Base-by-base conservation (phyloP, 75 land plant species). In the Pseudotsuga menziesii region DNA sequence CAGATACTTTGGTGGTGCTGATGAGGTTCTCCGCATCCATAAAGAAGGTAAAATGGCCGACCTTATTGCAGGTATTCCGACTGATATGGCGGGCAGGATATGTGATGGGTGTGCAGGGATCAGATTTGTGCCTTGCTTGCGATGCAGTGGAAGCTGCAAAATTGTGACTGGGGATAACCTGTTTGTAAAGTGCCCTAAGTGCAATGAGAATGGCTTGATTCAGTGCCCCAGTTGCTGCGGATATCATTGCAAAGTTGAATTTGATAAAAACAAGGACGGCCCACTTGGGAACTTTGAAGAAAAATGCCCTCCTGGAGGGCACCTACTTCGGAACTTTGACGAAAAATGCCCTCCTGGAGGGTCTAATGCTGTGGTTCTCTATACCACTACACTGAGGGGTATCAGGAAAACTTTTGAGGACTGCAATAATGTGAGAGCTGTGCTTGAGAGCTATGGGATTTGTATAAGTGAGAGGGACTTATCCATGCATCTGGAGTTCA, bases 141-240 rank as follows among this genome's bases (percentile, higher is more conserved):
- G 86, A 36, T 96, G 99, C 80, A 90, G 83, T 32, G 99, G 99
- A 60, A 96, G 99, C 59, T 90, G 98, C 78, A 94, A 94, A 83
- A 83, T 93, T 54, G 23, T 89, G 59, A 83, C 56, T 57, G 89
- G 39, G 35, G 89, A 85, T 12, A 77, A 75, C 22, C 72, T 78
- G 74, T 78, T 72, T 62, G 80, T 78, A 2, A 87, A 87, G 66
- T 94, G 97, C 80, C 58, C 85, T 29, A 88, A 90, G 25, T 94
- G 97, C 81, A 94, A 94, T 82, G 97, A 94, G 89, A 94, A 92
- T 77, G 97, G 97, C 5, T 71, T 94, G 78, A 91, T 94, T 64
- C 81, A 84, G 36, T 94, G 97, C 74, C 97, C 97, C 16, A 90
- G 92, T 13, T 94, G 97, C 81, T 79, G 82, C 62, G 92, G 2